Conservation (phyloP, 192 early-diverging fungal species). For the Bifiguratus adelaidae region DNA sequence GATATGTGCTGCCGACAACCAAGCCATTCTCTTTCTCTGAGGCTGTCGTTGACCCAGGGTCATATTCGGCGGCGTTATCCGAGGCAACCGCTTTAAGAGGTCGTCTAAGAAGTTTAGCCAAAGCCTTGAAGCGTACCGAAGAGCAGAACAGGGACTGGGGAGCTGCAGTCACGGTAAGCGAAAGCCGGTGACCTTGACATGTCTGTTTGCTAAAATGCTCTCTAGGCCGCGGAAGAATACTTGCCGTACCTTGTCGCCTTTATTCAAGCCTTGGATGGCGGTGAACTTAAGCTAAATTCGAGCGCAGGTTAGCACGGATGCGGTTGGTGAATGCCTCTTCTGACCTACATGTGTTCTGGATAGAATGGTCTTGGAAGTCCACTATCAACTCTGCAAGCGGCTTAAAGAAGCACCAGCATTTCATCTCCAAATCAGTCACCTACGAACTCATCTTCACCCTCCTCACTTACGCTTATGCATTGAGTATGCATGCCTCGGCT, state of each 20-base stretch:
- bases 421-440: conserved; percentile 31
- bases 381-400: conserved; percentile 31
- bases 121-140: conserved; percentile 34
- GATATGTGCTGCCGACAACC: conserved; percentile 43
- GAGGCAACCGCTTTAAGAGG: conserved; percentile 48
- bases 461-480: conserved; percentile 40
- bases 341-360: too few species aligned
- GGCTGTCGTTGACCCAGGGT: conserved; percentile 22
- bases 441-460: conserved; percentile 45
- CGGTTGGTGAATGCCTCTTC: too few species aligned
- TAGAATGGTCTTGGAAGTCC: too few species aligned
- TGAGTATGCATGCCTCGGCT: conserved; percentile 21
- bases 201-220: neutral
- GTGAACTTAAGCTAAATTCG: conserved; percentile 16
- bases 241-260: conserved; percentile 31
- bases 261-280: conserved; percentile 20
- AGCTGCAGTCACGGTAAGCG: conserved; percentile 23
- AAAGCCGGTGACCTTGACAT: neutral
- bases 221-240: conserved; percentile 34
- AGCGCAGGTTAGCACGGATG: too few species aligned
- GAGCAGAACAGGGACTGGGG: conserved; percentile 29
- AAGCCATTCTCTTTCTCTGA: conserved; percentile 41
- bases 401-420: conserved; percentile 32
- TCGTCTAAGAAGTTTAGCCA: conserved; percentile 33
- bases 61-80: conserved; percentile 32